Evolutionary conservation across 192 early-diverging fungal species (phyloP), one percentile per base, ranked within the genome.

Genomic region (Umbelopsis isabellina): DNA sequence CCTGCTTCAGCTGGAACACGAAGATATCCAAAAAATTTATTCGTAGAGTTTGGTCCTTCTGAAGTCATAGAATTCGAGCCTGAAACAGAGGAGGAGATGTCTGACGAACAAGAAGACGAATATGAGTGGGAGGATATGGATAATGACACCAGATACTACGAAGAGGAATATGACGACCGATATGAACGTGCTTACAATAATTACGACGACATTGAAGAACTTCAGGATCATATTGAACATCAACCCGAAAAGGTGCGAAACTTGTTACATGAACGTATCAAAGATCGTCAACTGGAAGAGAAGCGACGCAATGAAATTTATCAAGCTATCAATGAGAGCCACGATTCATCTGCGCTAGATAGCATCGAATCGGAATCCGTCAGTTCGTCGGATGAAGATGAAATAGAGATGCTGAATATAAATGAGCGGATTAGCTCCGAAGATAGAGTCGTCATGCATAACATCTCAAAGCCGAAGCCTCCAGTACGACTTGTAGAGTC

Each of bases 81-180:
- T 1, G 74, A 75, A 41, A 66, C 49, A 3, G 74, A 75, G 13
- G 46, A 55, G 30, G 74, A 75, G n/a, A 69, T 67, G 15, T 35
- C 47, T 23, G 41, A 66, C 30, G 72, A 78, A 13, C 72, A 72
- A 12, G 78, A 73, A 3, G 80, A 81, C 16, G 80, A 75, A 0
- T 70, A 84, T 49, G 74, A 80, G 55, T 70, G 69, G 23, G 73
- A 81, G 5, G 81, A 82, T 71, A 22, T 67, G 35, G 65, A 48
- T 41, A 75, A 82, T 8, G 69, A 71, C 47, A 70, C 64, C 13
- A 68, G 73, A 18, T 74, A 81, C 27, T 74, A 81, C 74, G 77
- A 74, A 64, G 68, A 69, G 53, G 82, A 81, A 27, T 78, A 83
- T 48, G 83, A 80, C 13, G 53, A 75, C 4, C 75, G 83, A 48